Evolutionary conservation across 768 basidiomycete genomes (phyloP), one percentile per base, ranked within the genome.

Genomic region (Lyophyllum decastes): DNA sequence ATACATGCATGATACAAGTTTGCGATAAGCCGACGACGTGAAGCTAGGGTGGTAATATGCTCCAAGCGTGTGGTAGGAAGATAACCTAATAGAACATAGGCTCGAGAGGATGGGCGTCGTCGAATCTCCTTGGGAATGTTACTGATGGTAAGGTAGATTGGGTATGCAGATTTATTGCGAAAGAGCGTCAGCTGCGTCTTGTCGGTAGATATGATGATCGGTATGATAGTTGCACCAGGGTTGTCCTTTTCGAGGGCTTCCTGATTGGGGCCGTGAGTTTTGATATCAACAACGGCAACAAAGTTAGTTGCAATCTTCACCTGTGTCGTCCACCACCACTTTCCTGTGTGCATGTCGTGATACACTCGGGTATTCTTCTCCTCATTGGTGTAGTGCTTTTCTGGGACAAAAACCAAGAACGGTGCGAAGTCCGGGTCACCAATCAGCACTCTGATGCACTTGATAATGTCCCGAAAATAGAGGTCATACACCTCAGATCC

Each of bases 261-360:
- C 47, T 48, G 21, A 17, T 26, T 48, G 16, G 24, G 26, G 2
- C 22, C 17, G 26, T 48, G 47, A 48, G 47, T 30, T 17, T 48
- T 48, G 27, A 48, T 19, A 2, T 27, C n/a, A 9, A 30, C 14
- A 8, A 30, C 27, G 27, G 10, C 26, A 21, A 41, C 24, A 30
- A 5, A 38, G 16, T 5, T n/a, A 41, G 40, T 5, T 41, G 40
- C 35, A 16, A 16, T 34, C 21, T 73, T 25, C 58, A 81, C 81
- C 71, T 83, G 82, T 0, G 69, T 75, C 4, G 49, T 41, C 78
- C 80, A 81, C 82, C 81, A 82, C 82, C 82, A 84, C 45, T 73
- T 71, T 0, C 75, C 78, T 0, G 78, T 82, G 43, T 79, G 69
- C 72, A 82, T 74, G 41, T 82, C 79, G 71, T 80, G 0, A 77